Evolutionary conservation across 164 flowering plant species (phyloP).

Genomic region (Stephania japonica): DNA sequence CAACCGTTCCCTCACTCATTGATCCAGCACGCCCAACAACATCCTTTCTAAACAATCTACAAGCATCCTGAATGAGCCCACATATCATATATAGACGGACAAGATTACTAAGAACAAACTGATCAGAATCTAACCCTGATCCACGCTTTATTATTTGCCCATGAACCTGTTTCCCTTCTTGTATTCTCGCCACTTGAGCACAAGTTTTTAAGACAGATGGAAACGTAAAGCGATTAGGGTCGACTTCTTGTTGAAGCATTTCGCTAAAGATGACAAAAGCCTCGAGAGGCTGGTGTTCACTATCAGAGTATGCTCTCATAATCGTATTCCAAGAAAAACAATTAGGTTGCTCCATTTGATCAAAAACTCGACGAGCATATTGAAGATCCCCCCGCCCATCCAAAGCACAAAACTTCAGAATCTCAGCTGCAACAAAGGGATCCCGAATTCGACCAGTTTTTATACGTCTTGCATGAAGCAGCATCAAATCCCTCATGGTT

Average conservation of each 20-base stretch:
- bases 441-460: conserved; percentile 50
- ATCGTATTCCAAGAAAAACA: conserved; percentile 56
- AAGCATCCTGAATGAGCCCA: conserved; percentile 40
- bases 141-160: conserved; percentile 35
- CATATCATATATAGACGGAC: conserved; percentile 42
- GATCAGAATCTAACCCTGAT: conserved; percentile 28
- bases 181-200: conserved; percentile 22
- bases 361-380: conserved; percentile 34
- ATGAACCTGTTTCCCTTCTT: conserved; percentile 49
- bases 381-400: conserved; percentile 22
- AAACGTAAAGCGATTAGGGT: conserved; percentile 42
- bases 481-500: conserved; percentile 35
- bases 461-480: conserved; percentile 46
- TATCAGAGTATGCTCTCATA: conserved; percentile 41
- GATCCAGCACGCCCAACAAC: conserved; percentile 10
- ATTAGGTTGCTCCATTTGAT: conserved; percentile 33
- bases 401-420: conserved; percentile 32
- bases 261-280: conserved; percentile 27
- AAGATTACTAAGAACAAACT: conserved; percentile 47
- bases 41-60: conserved; percentile 21
- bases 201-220: conserved; percentile 55
- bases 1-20: conserved; percentile 33
- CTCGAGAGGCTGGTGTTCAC: conserved; percentile 22
- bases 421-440: conserved; percentile 45
- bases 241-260: conserved; percentile 32